Evolutionary conservation across 139 green algal species (phyloP).

Genomic region (Chlamydomonas incerta): DNA sequence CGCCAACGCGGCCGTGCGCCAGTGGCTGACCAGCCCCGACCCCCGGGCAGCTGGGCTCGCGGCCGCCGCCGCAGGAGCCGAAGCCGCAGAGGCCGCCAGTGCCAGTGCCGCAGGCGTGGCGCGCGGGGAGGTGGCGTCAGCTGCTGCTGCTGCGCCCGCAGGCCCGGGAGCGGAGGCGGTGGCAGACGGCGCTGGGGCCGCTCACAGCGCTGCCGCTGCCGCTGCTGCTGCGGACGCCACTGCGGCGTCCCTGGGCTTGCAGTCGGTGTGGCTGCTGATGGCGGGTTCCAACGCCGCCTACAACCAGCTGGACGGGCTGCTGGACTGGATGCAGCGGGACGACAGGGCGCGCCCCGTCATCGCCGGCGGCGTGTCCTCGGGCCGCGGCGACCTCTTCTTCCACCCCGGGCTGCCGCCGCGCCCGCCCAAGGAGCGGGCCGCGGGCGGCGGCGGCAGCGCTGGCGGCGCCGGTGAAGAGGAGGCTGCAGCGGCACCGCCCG

Average conservation of each 20-base stretch:
- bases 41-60: background rate
- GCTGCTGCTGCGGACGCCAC: background rate
- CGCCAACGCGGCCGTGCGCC: slow-evolving; percentile 4
- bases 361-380: slow-evolving; percentile 24
- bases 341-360: slow-evolving; percentile 9
- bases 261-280: slow-evolving; percentile 28
- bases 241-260: background rate
- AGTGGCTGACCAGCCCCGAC: background rate
- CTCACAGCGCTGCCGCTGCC: background rate
- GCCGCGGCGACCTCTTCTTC: slow-evolving; percentile 30
- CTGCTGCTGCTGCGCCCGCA: too few relatives aligned
- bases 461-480: too few relatives aligned
- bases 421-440: background rate
- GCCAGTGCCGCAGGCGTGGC: background rate
- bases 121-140: too few relatives aligned
- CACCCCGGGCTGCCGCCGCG: background rate
- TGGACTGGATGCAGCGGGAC: slow-evolving; percentile 24
- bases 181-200: background rate
- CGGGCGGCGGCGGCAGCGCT: too few relatives aligned
- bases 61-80: too few relatives aligned
- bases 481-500: too few relatives aligned
- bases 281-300: background rate
- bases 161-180: too few relatives aligned
- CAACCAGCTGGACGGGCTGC: background rate
- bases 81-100: too few relatives aligned